phyloP scores from a whole-genome alignment of 2,329 filamentous ascomycete species.

The Colletotrichum scovillei region DNA sequence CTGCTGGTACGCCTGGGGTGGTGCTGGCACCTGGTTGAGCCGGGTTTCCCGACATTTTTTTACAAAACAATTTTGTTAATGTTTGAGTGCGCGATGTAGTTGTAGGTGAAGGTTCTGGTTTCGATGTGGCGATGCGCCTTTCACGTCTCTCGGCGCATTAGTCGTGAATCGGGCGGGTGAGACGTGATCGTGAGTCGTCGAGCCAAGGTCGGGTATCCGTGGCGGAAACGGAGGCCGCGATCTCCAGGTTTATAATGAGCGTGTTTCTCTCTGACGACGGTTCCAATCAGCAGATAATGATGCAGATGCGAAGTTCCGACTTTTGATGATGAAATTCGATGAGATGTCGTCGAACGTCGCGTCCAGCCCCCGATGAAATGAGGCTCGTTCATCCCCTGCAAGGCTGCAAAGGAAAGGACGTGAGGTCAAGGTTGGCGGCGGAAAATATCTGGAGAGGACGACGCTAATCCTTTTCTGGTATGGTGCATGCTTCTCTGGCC shows the following conservation, averaged over 20 bases:
- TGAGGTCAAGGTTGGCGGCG: slow-evolving; percentile 23
- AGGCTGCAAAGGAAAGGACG: slow-evolving; percentile 24
- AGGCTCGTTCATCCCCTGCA: slow-evolving; percentile 21
- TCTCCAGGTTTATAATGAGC: neutral
- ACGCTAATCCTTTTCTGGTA: neutral
- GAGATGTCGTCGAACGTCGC: slow-evolving; percentile 20
- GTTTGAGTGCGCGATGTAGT: too few species aligned
- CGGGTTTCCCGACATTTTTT: slow-evolving; percentile 25
- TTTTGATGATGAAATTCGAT: slow-evolving; percentile 10
- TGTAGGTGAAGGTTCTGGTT: neutral
- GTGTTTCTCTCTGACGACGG: neutral
- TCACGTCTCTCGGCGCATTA: slow-evolving; percentile 2
- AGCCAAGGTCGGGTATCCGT: neutral
- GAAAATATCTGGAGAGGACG: slow-evolving; percentile 23
- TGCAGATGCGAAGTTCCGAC: neutral
- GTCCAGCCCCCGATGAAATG: slow-evolving; percentile 22
- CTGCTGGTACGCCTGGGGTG: slow-evolving; percentile 11
- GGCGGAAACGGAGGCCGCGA: neutral
- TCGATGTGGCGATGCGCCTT: neutral
- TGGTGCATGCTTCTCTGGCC: neutral
- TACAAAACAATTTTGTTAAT: neutral
- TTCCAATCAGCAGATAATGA: neutral
- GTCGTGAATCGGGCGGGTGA: neutral
- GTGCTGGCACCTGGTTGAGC: slow-evolving; percentile 22
- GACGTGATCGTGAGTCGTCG: neutral